Evolutionary conservation across 257 asterid genomes (phyloP).

Genomic region (Nicotiana knightiana): DNA sequence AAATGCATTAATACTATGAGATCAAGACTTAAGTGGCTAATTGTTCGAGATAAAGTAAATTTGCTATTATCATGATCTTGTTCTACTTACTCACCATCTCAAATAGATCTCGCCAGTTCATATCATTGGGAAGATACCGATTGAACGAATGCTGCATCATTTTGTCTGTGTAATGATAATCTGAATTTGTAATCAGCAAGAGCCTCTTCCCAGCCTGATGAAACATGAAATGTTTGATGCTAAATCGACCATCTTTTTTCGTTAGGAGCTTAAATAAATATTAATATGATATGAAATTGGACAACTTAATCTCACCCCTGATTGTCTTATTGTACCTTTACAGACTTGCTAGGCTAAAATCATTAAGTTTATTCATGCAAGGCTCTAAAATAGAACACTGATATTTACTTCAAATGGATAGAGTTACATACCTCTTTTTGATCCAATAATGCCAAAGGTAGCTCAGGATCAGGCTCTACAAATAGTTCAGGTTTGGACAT

Average conservation of each 20-base stretch:
- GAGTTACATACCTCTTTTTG: constrained; percentile 62
- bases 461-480: constrained; percentile 93
- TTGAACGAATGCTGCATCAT: constrained; percentile 95
- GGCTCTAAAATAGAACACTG: background rate
- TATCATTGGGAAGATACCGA: constrained; percentile 86
- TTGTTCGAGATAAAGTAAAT: background rate
- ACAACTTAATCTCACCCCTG: background rate
- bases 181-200: constrained; percentile 87
- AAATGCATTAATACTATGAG: background rate
- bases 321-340: background rate
- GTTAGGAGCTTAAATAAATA: background rate
- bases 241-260: background rate
- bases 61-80: constrained; percentile 6
- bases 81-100: constrained; percentile 58
- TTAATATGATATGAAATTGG: background rate
- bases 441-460: constrained; percentile 84
- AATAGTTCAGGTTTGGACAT: constrained; percentile 89
- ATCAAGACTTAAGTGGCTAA: background rate
- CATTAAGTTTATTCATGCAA: background rate
- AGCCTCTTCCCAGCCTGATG: constrained; percentile 83
- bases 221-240: constrained; percentile 15
- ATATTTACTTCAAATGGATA: background rate
- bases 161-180: constrained; percentile 83
- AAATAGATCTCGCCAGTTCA: constrained; percentile 84
- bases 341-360: background rate